Evolutionary conservation across 1,284 basidiomycete species (phyloP), one percentile per base, ranked within the genome.

Genomic region (Porogramme epimiltina): DNA sequence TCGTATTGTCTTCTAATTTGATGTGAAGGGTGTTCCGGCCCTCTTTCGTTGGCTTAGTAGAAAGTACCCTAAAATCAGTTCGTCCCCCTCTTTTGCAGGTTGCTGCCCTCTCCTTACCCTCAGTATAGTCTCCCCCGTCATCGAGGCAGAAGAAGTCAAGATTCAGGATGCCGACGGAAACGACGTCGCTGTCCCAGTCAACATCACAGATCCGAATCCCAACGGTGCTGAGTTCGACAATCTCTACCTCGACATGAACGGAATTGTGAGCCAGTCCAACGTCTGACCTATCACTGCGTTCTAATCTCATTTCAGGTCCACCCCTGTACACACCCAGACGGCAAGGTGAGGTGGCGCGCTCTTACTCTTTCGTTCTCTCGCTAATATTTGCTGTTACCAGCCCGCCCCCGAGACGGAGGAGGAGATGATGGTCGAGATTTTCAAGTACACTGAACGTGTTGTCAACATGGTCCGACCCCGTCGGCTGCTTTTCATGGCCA

Each of bases 351-450:
- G 18, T 5, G 15, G n/a, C 19, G 15, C 20, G 16, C 11, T 15
- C 20, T 34, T 13, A 5, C 2, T 15, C 10, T 18, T n/a, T 8
- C 10, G 18, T 34, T 10, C 16, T 24, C 10, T 1, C 16, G 39
- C 13, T 33, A 18, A 33, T 34, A 37, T 26, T 8, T 28, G 40
- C 43, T 23, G 10, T 16, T 34, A 36, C 26, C 51, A 93, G 84
- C 93, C 93, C 42, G 87, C 97, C 1, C 97, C 97, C 0, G 92
- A 97, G 70, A 98, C 95, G 2, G 97, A 99, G 70, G 93, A 95
- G 68, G 95, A 98, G 52, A 99, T 99, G 97, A 99, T 99, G 97
- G 67, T 93, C 20, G 97, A 98, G 70, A 83, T 99, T 39, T 98
- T 99, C 75, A 85, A 82, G 47, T 99, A 99, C 75, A 99, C 97